Conservation (phyloP, 306 rosid species). For the Pyrus pyrifolia region DNA sequence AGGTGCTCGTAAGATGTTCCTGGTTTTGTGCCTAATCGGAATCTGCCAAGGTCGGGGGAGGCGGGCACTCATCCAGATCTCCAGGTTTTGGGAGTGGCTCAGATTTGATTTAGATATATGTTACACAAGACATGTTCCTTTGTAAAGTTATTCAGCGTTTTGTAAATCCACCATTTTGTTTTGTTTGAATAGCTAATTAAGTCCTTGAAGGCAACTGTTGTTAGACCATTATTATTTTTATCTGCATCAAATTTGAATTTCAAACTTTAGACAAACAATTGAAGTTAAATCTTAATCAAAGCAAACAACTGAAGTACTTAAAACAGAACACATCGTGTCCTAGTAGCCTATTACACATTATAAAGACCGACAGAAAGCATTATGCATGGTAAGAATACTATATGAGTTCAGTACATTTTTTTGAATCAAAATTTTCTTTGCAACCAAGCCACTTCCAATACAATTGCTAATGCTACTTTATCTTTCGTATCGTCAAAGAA, state of each 20-base stretch:
- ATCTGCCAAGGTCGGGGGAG: constrained; percentile 14
- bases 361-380: not conserved
- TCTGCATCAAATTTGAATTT: not conserved
- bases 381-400: not conserved
- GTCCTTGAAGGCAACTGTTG: too few species aligned
- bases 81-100: constrained; percentile 53
- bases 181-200: too few species aligned
- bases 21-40: constrained; percentile 66
- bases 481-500: not conserved
- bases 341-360: not conserved
- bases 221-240: too few species aligned
- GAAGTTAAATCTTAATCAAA: not conserved
- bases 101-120: constrained; percentile 49
- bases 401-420: not conserved
- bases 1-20: constrained; percentile 72
- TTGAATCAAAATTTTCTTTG: not conserved
- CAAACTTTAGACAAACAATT: not conserved
- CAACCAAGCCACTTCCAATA: not conserved
- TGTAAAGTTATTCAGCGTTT: too few species aligned
- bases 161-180: too few species aligned
- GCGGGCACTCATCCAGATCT: constrained; percentile 19
- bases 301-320: not conserved
- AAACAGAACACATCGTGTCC: not conserved
- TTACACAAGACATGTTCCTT: not conserved
- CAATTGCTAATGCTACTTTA: not conserved